Percentiles rank a stretch among this genome's conserved stretches.
phyloP scores from a whole-genome alignment of 2,329 filamentous ascomycete species.

The Xylaria sp. region DNA sequence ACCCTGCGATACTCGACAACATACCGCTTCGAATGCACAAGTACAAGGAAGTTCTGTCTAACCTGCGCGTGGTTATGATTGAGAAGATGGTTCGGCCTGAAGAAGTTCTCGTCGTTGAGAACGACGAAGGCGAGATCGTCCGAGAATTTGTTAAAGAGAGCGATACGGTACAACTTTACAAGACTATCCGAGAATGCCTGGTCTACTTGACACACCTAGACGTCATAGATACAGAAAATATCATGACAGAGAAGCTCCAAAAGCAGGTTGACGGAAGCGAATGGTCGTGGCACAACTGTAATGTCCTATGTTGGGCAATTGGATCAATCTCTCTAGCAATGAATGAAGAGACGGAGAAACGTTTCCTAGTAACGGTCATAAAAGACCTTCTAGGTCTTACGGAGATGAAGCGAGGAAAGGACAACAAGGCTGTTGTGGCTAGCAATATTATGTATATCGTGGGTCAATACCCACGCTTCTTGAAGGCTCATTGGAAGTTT shows the following conservation, averaged over 20 bases:
- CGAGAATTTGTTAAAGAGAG: conserved; percentile 99
- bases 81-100: conserved; percentile 99
- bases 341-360: conserved; percentile 99
- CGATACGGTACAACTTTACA: conserved; percentile 98
- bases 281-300: conserved; percentile 99
- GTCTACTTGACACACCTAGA: conserved; percentile 98
- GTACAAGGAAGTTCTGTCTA: conserved; percentile 93
- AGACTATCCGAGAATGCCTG: conserved; percentile 95
- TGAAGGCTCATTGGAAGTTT: conserved; percentile 99
- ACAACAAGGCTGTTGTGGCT: conserved; percentile 98
- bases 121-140: conserved; percentile 98
- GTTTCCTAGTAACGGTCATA: conserved; percentile 97
- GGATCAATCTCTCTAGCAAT: conserved; percentile 98
- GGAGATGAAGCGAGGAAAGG: conserved; percentile 99
- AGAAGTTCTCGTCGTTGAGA: conserved; percentile 98
- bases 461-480: conserved; percentile 95
- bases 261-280: conserved; percentile 94
- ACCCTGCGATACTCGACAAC: conserved; percentile 84
- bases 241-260: conserved; percentile 98
- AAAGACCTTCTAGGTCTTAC: conserved; percentile 97
- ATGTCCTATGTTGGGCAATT: conserved; percentile 99
- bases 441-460: conserved; percentile 99
- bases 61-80: conserved; percentile 97
- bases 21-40: conserved; percentile 98
- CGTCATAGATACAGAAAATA: conserved; percentile 95